Conservation (phyloP, 257 asterid species). For the Salvia hispanica region DNA sequence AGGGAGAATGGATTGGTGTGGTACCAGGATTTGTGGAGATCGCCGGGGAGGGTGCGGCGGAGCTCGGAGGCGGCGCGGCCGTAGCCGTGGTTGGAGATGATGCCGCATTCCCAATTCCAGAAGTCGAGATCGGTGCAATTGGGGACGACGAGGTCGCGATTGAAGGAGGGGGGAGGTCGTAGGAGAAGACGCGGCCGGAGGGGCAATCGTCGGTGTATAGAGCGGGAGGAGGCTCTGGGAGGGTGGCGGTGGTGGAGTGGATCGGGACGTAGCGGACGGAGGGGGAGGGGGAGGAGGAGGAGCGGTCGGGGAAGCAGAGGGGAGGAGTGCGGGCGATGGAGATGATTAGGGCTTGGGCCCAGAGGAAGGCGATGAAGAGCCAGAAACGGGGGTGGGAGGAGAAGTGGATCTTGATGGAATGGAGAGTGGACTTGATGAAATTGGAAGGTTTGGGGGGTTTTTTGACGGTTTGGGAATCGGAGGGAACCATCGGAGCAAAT, state of each 20-base stretch:
- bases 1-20: conserved; percentile 76
- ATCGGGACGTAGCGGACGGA: conserved; percentile 30
- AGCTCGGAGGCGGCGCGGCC: conserved; percentile 67
- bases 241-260: not conserved
- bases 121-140: conserved; percentile 58
- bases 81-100: conserved; percentile 70
- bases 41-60: too few relatives aligned
- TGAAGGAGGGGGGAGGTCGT: conserved; percentile 77
- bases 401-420: conserved; percentile 38
- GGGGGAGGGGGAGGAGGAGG: conserved; percentile 33
- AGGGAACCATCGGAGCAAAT: conserved; percentile 35
- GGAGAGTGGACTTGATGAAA: too few relatives aligned
- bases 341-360: conserved; percentile 58
- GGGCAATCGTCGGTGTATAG: conserved; percentile 59
- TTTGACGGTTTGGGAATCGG: conserved; percentile 37
- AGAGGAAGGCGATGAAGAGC: conserved; percentile 61
- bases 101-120: conserved; percentile 94
- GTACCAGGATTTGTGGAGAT: conserved; percentile 83
- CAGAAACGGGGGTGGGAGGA: conserved; percentile 66
- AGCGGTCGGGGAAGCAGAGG: conserved; percentile 54
- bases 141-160: conserved; percentile 50
- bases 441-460: conserved; percentile 41
- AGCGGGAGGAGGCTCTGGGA: conserved; percentile 18
- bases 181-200: conserved; percentile 72
- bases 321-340: conserved; percentile 55